A percentile compares a stretch with the other conserved stretches of the same genome.
Evolutionary conservation across 306 rosid species (phyloP).

Genomic region (Acacia acuminata): DNA sequence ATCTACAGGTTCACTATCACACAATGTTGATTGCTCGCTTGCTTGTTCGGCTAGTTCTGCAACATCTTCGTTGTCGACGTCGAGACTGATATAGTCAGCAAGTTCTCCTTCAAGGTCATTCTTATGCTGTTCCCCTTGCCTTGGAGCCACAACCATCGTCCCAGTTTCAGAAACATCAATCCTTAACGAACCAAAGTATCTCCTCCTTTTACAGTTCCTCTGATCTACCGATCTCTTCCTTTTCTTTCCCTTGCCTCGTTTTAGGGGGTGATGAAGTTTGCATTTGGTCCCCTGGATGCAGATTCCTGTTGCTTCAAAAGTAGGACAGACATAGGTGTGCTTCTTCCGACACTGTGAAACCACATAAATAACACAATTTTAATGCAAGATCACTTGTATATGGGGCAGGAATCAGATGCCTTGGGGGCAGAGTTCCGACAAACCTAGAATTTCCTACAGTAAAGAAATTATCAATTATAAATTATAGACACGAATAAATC

Average conservation of each 20-base stretch:
- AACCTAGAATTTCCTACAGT: neutral
- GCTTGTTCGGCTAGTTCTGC: constrained; percentile 34
- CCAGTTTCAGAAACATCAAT: constrained; percentile 29
- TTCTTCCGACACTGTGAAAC: constrained; percentile 84
- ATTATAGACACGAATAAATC: neutral
- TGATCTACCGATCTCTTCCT: constrained; percentile 44
- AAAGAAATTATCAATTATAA: neutral
- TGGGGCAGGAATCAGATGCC: neutral
- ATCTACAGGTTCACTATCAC: constrained; percentile 43
- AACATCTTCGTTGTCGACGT: constrained; percentile 46
- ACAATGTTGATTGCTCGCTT: constrained; percentile 31
- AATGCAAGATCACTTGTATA: neutral
- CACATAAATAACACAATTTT: constrained; percentile 22
- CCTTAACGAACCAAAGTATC: constrained; percentile 56
- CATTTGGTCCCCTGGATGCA: constrained; percentile 69
- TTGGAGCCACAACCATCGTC: constrained; percentile 30
- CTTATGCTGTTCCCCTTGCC: constrained; percentile 29
- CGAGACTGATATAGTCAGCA: constrained; percentile 53
- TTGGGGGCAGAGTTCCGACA: no score
- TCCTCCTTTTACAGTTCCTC: constrained; percentile 52
- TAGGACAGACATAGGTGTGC: constrained; percentile 84
- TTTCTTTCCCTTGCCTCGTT: constrained; percentile 65
- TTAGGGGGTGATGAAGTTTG: constrained; percentile 92
- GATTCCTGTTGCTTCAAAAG: constrained; percentile 81
- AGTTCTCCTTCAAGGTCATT: constrained; percentile 34